Evolutionary conservation across 2,329 filamentous ascomycete species (phyloP).

Genomic region (Cladosporium oxysporum): DNA sequence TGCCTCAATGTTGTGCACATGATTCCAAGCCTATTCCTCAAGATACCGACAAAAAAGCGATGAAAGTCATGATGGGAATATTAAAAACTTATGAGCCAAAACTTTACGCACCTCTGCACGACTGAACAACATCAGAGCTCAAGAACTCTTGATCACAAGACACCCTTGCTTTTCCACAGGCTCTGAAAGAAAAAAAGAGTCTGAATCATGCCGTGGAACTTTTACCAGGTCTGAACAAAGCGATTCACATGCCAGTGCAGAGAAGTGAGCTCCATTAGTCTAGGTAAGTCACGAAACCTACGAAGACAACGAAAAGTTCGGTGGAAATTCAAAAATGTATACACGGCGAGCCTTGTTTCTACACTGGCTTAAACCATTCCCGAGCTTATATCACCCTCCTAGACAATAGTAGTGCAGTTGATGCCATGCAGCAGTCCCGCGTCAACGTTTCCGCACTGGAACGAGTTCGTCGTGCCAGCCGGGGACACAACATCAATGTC

Average conservation of each 20-base stretch:
- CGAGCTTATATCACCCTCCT: neutral
- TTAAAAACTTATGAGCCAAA: neutral
- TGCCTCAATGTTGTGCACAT: no score
- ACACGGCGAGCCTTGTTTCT: neutral
- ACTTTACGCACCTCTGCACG: neutral
- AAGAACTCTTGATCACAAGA: neutral
- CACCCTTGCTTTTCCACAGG: no score
- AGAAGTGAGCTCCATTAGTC: neutral
- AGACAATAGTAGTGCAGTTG: constrained; percentile 29
- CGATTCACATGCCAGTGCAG: neutral
- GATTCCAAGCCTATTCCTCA: no score
- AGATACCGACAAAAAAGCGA: neutral
- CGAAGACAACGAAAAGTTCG: neutral
- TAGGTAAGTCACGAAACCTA: no score
- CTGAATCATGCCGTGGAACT: no score
- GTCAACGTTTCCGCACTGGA: constrained; percentile 37
- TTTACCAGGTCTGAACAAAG: no score
- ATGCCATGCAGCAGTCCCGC: constrained; percentile 33
- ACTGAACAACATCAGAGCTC: neutral
- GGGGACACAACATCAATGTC: constrained; percentile 33
- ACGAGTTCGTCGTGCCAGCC: constrained; percentile 31
- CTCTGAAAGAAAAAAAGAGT: no score
- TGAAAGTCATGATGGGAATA: neutral
- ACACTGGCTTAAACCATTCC: neutral
- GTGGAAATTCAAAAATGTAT: neutral